These are phyloP conservation scores for Boeremia exigua DNA, from an alignment of 2,329 filamentous ascomycete species.

Conservation along the genomic window DNA sequence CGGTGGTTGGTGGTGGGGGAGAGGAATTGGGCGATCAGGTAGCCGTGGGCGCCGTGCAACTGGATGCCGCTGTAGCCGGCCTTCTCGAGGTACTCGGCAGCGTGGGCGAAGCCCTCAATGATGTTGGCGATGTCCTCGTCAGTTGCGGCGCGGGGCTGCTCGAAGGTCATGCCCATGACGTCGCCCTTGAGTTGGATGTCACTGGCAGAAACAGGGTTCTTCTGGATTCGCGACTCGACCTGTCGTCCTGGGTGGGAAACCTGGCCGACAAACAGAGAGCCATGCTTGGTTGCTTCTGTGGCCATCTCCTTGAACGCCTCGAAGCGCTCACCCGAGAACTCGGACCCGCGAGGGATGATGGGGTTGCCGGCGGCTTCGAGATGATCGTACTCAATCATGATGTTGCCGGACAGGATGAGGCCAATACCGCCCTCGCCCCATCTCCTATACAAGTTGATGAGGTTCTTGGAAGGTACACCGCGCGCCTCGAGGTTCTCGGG, in stretches of 20 bases:
- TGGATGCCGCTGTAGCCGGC: slow-evolving; percentile 64
- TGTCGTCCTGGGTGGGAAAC: slow-evolving; percentile 69
- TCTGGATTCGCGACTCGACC: slow-evolving; percentile 52
- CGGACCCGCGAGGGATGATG: slow-evolving; percentile 62
- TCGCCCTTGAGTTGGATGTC: slow-evolving; percentile 46
- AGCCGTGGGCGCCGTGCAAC: slow-evolving; percentile 55
- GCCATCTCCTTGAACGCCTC: slow-evolving; percentile 65
- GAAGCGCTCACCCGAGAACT: slow-evolving; percentile 64
- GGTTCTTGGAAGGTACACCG: slow-evolving; percentile 60
- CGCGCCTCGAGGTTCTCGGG: slow-evolving; percentile 59
- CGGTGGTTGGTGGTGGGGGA: slow-evolving; percentile 51
- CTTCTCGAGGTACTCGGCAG: slow-evolving; percentile 66
- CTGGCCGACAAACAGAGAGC: slow-evolving; percentile 65
- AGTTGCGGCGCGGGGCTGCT: slow-evolving; percentile 60
- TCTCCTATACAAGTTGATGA: slow-evolving; percentile 59
- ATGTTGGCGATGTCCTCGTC: slow-evolving; percentile 62
- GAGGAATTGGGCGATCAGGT: slow-evolving; percentile 56
- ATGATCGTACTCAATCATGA: slow-evolving; percentile 70
- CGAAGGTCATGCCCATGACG: slow-evolving; percentile 57
- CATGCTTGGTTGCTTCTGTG: slow-evolving; percentile 61
- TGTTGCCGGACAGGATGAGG: slow-evolving; percentile 67
- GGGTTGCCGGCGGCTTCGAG: slow-evolving; percentile 62
- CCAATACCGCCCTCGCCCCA: slow-evolving; percentile 59
- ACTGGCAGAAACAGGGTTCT: slow-evolving; percentile 59
- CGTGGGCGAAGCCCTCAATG: slow-evolving; percentile 66